Evolutionary conservation across 345 rosid genomes (phyloP), one percentile per base, ranked within the genome.

Genomic region (Syzygium grande): DNA sequence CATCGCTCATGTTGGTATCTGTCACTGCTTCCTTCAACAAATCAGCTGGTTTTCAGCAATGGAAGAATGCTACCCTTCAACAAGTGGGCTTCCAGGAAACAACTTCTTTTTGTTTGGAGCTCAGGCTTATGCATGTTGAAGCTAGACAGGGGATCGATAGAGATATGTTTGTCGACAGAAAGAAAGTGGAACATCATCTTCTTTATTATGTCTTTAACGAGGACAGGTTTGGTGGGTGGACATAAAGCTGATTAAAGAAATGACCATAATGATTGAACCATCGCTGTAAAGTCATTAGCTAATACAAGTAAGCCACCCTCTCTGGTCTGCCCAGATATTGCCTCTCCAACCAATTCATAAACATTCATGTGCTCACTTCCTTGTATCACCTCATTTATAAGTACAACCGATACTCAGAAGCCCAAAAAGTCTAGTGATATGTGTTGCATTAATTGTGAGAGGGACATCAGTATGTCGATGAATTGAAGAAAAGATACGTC

Each of bases 301-400:
- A 38, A 19, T 21, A 10, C 49, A 19, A 41, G 83, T 38, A 73
- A 73, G 83, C 83, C 83, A 73, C 23, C 49, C 49, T 38, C 83
- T 21, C 83, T 19, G 49, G 83, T 38, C 49, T 73, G 83, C 83
- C 41, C 49, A 21, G 83, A 38, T 2, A 19, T 38, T 4, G 80
- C 25, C 25, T 73, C 80, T 73, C 49, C 80, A 73, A 21, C 83
- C 4, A 34, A 73, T 73, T 41, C 83, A 10, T 73, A 2, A 38
- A 73, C 49, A 38, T 73, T 73, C 14, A 73, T 38, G 21, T 77
- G 85, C 90, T 34, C 30, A 92, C 49, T 87, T 91, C 88, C 85
- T 19, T 21, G 11, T 73, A 10, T 38, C 83, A 38, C 25, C 83
- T 41, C 49, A 19, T 73, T 73, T 38, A 38, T 38, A 38, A 3